These are phyloP conservation scores for Irpex sp. DNA, from an alignment of 1,284 basidiomycete genomes.

Conservation along the genomic window DNA sequence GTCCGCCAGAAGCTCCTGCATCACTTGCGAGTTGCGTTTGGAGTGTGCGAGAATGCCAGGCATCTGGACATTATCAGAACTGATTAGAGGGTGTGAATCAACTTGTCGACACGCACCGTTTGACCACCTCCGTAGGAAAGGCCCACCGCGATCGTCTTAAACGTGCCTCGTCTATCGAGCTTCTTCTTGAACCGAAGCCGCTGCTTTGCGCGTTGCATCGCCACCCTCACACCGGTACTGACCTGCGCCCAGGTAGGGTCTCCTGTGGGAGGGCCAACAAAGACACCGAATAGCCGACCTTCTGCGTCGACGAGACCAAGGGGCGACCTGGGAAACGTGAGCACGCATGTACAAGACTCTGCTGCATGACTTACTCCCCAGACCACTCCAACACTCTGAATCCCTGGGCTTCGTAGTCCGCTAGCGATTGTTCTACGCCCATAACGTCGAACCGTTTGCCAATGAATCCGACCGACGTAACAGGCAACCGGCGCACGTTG, in stretches of 20 bases:
- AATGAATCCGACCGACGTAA: no score
- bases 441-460: no score
- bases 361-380: no score
- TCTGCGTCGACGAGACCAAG: no score
- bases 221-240: background rate
- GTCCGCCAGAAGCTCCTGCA: background rate
- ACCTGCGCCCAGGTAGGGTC: background rate
- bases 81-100: background rate
- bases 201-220: background rate
- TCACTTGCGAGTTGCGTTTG: background rate
- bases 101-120: background rate
- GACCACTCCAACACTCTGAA: no score
- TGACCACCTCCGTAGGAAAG: slow-evolving; percentile 3
- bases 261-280: no score
- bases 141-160: background rate
- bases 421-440: no score
- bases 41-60: background rate
- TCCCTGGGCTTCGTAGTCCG: no score
- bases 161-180: background rate
- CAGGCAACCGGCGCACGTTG: no score
- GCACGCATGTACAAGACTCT: no score
- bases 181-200: background rate
- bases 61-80: background rate
- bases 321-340: no score
- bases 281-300: no score